These are phyloP conservation scores for Dactylis glomerata DNA, from an alignment of 176 grass and related monocot genomes.

Conservation along the genomic window DNA sequence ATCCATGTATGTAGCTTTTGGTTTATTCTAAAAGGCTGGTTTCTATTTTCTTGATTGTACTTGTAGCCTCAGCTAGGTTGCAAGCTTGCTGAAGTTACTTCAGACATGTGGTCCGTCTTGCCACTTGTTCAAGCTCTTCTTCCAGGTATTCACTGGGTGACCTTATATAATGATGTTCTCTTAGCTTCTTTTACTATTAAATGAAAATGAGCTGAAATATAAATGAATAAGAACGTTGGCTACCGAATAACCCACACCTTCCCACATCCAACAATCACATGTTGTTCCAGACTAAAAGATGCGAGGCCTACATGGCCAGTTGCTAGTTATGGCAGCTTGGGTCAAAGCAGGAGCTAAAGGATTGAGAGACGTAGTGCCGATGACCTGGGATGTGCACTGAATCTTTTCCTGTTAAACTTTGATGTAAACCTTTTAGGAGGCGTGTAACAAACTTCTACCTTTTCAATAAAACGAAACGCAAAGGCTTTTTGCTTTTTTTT, in stretches of 20 bases:
- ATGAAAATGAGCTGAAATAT: conserved; percentile 13
- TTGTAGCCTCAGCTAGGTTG: conserved; percentile 69
- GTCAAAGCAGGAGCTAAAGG: too few species aligned
- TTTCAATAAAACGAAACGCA: too few species aligned
- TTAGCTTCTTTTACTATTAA: conserved; percentile 12
- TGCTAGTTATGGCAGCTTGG: too few species aligned
- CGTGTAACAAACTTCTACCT: too few species aligned
- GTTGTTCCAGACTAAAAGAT: conserved; percentile 18
- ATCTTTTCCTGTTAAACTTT: too few species aligned
- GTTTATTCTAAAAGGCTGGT: conserved; percentile 18
- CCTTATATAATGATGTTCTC: conserved; percentile 16
- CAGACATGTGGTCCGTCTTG: conserved; percentile 81
- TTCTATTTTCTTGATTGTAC: conserved; percentile 37
- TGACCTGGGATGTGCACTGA: too few species aligned
- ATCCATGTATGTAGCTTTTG: not conserved
- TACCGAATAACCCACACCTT: not conserved
- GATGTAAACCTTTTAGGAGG: too few species aligned
- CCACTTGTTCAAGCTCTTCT: conserved; percentile 95
- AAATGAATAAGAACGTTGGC: not conserved
- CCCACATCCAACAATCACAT: conserved; percentile 11
- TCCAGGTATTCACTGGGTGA: conserved; percentile 55
- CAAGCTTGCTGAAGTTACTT: conserved; percentile 72
- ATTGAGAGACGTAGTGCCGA: too few species aligned
- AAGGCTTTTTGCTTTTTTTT: too few species aligned
- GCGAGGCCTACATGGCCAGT: not conserved